Evolutionary conservation across 2,329 filamentous ascomycete species (phyloP).

Genomic region (Phialophora tarda): DNA sequence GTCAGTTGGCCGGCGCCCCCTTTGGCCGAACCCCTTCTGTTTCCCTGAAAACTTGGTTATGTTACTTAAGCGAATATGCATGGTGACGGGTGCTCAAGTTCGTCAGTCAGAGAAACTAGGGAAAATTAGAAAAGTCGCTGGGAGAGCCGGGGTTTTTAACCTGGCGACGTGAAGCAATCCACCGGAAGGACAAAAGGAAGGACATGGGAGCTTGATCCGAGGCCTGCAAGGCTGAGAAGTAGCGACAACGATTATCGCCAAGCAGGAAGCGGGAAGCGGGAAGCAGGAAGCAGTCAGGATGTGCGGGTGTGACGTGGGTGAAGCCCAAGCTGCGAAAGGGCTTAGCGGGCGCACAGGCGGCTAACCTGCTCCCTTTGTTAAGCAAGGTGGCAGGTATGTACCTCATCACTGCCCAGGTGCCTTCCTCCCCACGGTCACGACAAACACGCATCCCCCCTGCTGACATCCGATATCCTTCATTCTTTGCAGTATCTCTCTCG

Average conservation of each 20-base stretch:
- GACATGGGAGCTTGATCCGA: slow-evolving; percentile 14
- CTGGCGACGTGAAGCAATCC: background rate
- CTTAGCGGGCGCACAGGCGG: slow-evolving; percentile 4
- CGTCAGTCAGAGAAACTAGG: background rate
- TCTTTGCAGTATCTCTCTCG: slow-evolving; percentile 17
- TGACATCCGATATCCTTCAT: slow-evolving; percentile 32
- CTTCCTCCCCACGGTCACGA: slow-evolving; percentile 17
- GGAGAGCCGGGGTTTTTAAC: background rate
- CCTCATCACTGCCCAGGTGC: slow-evolving; percentile 14
- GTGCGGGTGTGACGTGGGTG: background rate
- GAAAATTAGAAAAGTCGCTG: background rate
- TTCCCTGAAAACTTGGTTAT: background rate
- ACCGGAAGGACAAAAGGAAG: background rate
- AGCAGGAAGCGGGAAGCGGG: background rate
- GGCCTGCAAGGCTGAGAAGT: slow-evolving; percentile 22
- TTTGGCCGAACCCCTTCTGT: background rate
- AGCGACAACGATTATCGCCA: slow-evolving; percentile 8
- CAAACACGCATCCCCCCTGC: slow-evolving; percentile 27
- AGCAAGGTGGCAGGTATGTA: slow-evolving; percentile 1
- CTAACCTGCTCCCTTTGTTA: slow-evolving; percentile 23
- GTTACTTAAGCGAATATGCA: slow-evolving; percentile 3
- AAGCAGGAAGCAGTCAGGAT: background rate
- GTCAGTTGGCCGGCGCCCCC: slow-evolving; percentile 1
- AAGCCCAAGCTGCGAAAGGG: background rate
- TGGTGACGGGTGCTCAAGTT: background rate